A percentile compares a stretch with the other conserved stretches of the same genome.
phyloP scores from a whole-genome alignment of 2,329 filamentous ascomycete genomes.

The Magnaporthiopsis incrustans region DNA sequence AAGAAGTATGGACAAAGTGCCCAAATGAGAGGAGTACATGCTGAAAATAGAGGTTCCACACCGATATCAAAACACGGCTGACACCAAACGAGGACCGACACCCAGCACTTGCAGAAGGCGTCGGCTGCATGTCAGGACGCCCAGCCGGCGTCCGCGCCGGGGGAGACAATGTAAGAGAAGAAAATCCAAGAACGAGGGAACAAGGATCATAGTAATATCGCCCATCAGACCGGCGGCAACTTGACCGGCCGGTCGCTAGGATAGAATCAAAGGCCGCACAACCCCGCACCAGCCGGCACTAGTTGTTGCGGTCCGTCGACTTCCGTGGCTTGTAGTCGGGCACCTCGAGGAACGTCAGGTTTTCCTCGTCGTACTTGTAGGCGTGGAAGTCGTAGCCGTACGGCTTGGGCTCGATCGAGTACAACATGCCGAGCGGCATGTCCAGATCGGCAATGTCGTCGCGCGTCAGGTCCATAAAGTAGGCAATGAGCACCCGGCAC shows the following conservation, averaged over 20 bases:
- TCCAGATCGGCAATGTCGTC: slow-evolving; percentile 93
- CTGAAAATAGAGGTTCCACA: background rate
- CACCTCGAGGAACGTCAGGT: slow-evolving; percentile 75
- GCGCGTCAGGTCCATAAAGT: slow-evolving; percentile 87
- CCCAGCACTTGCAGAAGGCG: background rate
- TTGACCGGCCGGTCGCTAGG: background rate
- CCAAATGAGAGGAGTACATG: background rate
- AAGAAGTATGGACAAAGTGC: background rate
- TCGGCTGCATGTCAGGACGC: background rate
- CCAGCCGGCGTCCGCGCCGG: background rate
- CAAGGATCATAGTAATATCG: background rate
- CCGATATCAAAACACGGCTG: background rate
- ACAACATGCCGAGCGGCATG: slow-evolving; percentile 87
- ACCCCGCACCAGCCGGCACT: background rate
- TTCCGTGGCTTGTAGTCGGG: slow-evolving; percentile 73
- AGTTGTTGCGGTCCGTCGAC: slow-evolving; percentile 35
- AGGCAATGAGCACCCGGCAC: slow-evolving; percentile 85
- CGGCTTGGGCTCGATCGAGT: slow-evolving; percentile 92
- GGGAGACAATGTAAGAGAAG: background rate
- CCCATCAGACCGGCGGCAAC: background rate
- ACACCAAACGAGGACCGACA: background rate
- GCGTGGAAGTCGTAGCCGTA: slow-evolving; percentile 97
- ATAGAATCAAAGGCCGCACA: background rate
- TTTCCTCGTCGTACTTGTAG: slow-evolving; percentile 76
- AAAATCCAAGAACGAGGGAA: background rate